A percentile compares a stretch with the other conserved stretches of the same genome.
These are phyloP conservation scores for Mucor irregularis DNA, from an alignment of 371 early-diverging fungal genomes.

Conservation along the genomic window DNA sequence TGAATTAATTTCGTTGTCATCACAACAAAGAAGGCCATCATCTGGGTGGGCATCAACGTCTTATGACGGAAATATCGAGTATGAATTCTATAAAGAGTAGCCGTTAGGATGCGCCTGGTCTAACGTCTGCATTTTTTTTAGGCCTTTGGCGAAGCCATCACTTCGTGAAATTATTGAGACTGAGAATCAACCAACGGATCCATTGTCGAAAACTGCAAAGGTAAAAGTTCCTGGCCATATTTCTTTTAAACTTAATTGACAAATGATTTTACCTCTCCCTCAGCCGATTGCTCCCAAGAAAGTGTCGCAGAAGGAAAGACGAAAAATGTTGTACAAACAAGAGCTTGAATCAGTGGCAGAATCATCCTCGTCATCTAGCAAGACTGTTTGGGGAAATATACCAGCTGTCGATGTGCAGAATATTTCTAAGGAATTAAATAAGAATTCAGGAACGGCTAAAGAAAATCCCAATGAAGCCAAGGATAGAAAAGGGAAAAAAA, in stretches of 20 bases:
- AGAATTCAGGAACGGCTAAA: too few species aligned
- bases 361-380: slow-evolving; percentile 15
- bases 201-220: slow-evolving; percentile 11
- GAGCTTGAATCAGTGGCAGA: slow-evolving; percentile 30
- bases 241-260: neutral
- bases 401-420: neutral
- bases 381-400: slow-evolving; percentile 47
- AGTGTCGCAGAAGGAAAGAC: slow-evolving; percentile 48
- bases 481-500: slow-evolving; percentile 37
- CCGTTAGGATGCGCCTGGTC: too few species aligned
- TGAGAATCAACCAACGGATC: slow-evolving; percentile 7
- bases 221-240: neutral
- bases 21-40: slow-evolving; percentile 1
- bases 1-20: neutral
- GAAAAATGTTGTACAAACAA: slow-evolving; percentile 30
- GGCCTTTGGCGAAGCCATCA: slow-evolving; percentile 16
- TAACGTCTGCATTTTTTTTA: neutral
- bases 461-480: neutral
- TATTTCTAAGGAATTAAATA: neutral
- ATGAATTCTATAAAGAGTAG: too few species aligned
- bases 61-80: neutral
- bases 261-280: too few species aligned
- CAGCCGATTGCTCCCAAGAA: slow-evolving; percentile 32
- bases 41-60: slow-evolving; percentile 10
- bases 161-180: slow-evolving; percentile 39